Conservation (phyloP, 805 yeast genomes). For the Torulaspora gathmanii region DNA sequence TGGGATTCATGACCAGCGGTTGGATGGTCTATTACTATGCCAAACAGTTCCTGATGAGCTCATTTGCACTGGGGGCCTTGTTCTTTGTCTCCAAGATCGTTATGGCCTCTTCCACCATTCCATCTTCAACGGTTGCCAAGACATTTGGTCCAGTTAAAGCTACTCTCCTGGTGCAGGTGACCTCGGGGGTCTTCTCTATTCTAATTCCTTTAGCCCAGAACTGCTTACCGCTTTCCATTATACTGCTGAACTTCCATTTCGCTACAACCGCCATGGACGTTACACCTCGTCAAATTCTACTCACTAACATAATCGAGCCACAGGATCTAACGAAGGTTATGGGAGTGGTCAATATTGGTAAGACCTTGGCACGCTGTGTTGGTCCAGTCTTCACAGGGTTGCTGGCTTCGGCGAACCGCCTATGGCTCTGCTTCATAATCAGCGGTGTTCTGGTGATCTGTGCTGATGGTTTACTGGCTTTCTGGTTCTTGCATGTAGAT, state of each 20-base stretch:
- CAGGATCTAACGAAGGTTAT: slow-evolving; percentile 67
- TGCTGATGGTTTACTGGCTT: slow-evolving; percentile 36
- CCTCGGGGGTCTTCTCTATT: slow-evolving; percentile 64
- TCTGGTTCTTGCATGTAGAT: slow-evolving; percentile 36
- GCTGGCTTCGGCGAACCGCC: slow-evolving; percentile 48
- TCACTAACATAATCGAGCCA: slow-evolving; percentile 61
- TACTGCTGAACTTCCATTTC: slow-evolving; percentile 50
- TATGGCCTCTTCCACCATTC: slow-evolving; percentile 66
- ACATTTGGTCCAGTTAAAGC: slow-evolving; percentile 74
- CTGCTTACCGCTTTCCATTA: slow-evolving; percentile 42
- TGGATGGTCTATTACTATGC: slow-evolving; percentile 85
- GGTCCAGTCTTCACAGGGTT: slow-evolving; percentile 80
- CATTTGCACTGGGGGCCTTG: slow-evolving; percentile 58
- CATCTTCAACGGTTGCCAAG: slow-evolving; percentile 68
- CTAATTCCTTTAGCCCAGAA: slow-evolving; percentile 45
- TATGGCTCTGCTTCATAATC: slow-evolving; percentile 51
- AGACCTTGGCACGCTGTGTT: slow-evolving; percentile 75
- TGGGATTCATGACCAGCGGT: slow-evolving; percentile 82
- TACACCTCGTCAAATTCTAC: slow-evolving; percentile 79
- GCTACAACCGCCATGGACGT: slow-evolving; percentile 81
- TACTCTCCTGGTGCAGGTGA: slow-evolving; percentile 67
- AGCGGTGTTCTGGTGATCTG: slow-evolving; percentile 45
- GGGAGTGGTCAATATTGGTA: slow-evolving; percentile 83
- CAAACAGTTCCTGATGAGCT: slow-evolving; percentile 47
- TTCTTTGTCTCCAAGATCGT: slow-evolving; percentile 61